phyloP scores from a whole-genome alignment of 768 basidiomycete species.

The Lentinula edodes region DNA sequence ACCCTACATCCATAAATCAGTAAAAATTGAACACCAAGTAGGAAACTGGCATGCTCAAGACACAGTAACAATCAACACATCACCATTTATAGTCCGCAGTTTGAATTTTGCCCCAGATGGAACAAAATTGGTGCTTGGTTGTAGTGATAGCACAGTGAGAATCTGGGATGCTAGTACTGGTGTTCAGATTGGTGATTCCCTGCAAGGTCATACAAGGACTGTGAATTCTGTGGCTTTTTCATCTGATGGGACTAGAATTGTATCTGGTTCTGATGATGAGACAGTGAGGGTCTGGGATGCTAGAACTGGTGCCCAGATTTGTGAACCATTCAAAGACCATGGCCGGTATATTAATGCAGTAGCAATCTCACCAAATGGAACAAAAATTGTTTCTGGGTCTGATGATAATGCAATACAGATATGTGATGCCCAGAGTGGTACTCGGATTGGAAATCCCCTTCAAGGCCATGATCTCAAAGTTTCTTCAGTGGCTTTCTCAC shows the following conservation, averaged over 20 bases:
- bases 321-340: neutral
- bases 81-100: neutral
- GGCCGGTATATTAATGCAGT: neutral
- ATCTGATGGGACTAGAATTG: neutral
- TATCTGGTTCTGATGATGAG: neutral
- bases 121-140: neutral
- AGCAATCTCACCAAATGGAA: neutral
- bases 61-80: neutral
- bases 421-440: neutral
- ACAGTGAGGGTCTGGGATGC: neutral
- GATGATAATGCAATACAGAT: neutral
- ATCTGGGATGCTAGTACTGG: neutral
- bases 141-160: neutral
- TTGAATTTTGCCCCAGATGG: neutral
- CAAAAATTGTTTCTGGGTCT: neutral
- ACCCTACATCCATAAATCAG: neutral
- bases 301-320: neutral
- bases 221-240: neutral
- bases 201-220: neutral
- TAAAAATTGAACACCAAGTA: neutral
- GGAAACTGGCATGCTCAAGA: neutral
- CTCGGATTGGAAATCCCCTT: neutral
- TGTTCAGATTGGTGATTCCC: neutral
- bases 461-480: neutral
- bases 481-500: neutral